Evolutionary conservation across 345 rosid genomes (phyloP).

Genomic region (Streptanthus diversifolius): DNA sequence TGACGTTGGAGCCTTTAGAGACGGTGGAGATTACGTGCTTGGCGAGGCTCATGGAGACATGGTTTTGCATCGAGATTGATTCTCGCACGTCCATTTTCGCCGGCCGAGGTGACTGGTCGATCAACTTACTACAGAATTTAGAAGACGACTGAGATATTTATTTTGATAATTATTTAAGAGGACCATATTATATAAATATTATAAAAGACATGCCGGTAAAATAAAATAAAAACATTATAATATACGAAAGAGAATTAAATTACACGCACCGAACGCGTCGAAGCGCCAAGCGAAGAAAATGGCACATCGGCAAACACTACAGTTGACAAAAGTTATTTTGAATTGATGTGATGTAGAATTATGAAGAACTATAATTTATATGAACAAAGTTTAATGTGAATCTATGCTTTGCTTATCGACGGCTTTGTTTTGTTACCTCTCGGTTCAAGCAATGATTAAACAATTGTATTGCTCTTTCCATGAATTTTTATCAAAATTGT

Average conservation of each 20-base stretch:
- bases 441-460: conserved; percentile 10
- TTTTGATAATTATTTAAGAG: neutral
- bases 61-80: conserved; percentile 53
- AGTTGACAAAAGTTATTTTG: neutral
- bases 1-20: conserved; percentile 53
- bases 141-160: conserved; percentile 9
- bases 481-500: neutral
- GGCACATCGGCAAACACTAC: conserved; percentile 9
- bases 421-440: conserved; percentile 7
- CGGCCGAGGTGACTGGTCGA: conserved; percentile 21
- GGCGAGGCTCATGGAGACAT: conserved; percentile 46
- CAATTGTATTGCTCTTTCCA: neutral
- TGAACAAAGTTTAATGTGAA: neutral
- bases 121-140: conserved; percentile 3
- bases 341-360: neutral
- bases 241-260: neutral
- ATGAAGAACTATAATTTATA: neutral
- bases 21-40: conserved; percentile 44
- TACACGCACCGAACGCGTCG: conserved; percentile 17
- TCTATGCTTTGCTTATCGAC: conserved; percentile 23
- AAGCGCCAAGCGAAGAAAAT: conserved; percentile 18
- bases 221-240: neutral
- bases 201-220: neutral
- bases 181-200: neutral
- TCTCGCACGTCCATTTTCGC: conserved; percentile 61